phyloP scores from a whole-genome alignment of 495 filamentous ascomycete genomes.

The Hypoxylon intermedium region DNA sequence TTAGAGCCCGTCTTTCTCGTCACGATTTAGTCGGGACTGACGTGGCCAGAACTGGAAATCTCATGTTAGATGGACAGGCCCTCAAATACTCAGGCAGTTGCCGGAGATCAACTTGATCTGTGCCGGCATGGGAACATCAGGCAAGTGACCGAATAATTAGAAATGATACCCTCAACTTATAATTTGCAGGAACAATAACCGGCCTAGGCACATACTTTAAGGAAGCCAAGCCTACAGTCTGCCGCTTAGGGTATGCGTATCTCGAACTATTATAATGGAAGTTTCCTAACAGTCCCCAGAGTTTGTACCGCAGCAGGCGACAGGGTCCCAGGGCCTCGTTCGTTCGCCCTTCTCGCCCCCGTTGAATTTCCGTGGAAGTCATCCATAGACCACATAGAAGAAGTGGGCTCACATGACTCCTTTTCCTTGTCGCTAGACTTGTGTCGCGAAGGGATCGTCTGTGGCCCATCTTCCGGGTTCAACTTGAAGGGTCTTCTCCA shows the following conservation, averaged over 20 bases:
- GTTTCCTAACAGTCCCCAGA: constrained; percentile 32
- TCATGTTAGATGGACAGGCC: constrained; percentile 67
- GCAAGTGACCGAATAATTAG: constrained; percentile 18
- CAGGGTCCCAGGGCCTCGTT: constrained; percentile 63
- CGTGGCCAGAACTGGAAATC: constrained; percentile 59
- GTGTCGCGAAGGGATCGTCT: constrained; percentile 64
- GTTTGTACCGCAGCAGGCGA: constrained; percentile 65
- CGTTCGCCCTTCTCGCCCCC: constrained; percentile 58
- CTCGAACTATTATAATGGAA: neutral
- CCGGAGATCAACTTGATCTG: constrained; percentile 66
- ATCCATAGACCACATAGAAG: constrained; percentile 60
- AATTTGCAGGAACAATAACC: constrained; percentile 56
- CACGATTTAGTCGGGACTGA: neutral
- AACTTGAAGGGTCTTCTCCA: constrained; percentile 63
- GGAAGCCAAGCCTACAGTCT: constrained; percentile 58
- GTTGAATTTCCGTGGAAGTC: constrained; percentile 66
- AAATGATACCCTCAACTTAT: neutral
- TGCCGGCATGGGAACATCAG: constrained; percentile 63
- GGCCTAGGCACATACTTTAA: constrained; percentile 64
- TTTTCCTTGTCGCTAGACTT: constrained; percentile 62
- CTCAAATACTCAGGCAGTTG: constrained; percentile 63
- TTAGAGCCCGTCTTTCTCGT: neutral
- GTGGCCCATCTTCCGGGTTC: constrained; percentile 67
- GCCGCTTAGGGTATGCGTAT: constrained; percentile 49
- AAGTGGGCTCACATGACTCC: constrained; percentile 61